Evolutionary conservation across 768 basidiomycete genomes (phyloP), one percentile per base, ranked within the genome.

Genomic region (Gelatoporia subvermispora): DNA sequence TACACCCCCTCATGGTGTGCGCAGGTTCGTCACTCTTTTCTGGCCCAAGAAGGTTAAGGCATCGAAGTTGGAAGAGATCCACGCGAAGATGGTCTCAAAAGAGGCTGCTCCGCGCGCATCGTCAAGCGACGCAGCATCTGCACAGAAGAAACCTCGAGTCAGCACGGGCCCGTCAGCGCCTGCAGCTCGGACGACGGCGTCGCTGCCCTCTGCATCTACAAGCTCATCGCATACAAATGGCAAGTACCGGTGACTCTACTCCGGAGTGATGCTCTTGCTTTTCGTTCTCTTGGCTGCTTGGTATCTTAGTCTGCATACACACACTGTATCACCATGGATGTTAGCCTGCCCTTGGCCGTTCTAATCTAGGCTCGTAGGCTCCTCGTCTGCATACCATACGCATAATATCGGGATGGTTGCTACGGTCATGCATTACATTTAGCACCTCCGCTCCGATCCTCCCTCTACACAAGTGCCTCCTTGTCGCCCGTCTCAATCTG

Each of bases 1-100:
- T 43, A 17, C 28, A 1, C 3, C 24, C 45, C 25, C 49, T 52
- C 36, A 60, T 21, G 47, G 16, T 43, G 44, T 21, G 15, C 45
- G 37, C 59, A 93, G 91, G 31, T 97, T 97, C 55, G 93, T 96
- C 40, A 93, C 92, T 2, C 75, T 93, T 47, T 97, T 97, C 70
- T 97, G 94, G 94, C 94, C 94, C 4, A 90, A 95, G 74, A 91
- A 94, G 68, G 93, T 97, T 55, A 93, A 88, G 64, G 91, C 93
- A 11, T 82, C 80, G 15, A 96, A 96, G 67, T 72, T 97, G 35
- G 89, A 94, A 66, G 92, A 93, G 62, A 95, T 97, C 38, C 93
- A 96, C 60, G 87, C 89, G 15, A 96, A 96, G 71, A 92, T 96
- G 87, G 89, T 91, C 52, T 85, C 86, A 78, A 90, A 90, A 66